Conservation (phyloP, 2,329 filamentous ascomycete species). For the Alternaria gansuensis region DNA sequence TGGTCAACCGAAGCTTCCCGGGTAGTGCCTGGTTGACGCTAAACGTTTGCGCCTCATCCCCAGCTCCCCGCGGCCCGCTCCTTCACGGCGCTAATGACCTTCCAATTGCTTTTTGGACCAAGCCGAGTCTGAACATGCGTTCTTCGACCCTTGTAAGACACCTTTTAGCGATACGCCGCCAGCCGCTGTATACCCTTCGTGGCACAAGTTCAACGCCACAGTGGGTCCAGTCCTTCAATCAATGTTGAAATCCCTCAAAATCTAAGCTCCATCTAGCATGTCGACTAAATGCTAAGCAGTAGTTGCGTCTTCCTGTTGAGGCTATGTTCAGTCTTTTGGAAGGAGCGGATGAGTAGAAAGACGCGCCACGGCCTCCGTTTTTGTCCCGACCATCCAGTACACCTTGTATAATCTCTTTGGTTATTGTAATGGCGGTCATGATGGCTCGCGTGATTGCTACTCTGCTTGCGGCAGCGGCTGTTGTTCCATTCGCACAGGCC, state of each 20-base stretch:
- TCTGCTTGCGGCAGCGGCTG: conserved; percentile 21
- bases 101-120: background rate
- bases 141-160: background rate
- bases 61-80: background rate
- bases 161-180: background rate
- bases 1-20: background rate
- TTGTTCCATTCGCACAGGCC: conserved; percentile 12
- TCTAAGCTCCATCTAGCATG: background rate
- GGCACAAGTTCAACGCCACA: background rate
- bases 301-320: background rate
- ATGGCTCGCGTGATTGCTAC: conserved; percentile 20
- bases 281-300: background rate
- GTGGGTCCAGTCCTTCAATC: background rate
- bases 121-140: background rate
- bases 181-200: background rate
- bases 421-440: background rate
- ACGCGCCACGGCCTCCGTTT: background rate
- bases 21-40: background rate
- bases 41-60: background rate
- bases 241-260: background rate
- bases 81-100: background rate
- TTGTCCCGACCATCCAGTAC: background rate
- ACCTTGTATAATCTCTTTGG: background rate
- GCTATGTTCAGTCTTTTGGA: background rate
- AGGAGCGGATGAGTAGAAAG: conserved; percentile 1